Base-by-base conservation (phyloP, 352 stramenopile species). In the Pythium brachiatum region DNA sequence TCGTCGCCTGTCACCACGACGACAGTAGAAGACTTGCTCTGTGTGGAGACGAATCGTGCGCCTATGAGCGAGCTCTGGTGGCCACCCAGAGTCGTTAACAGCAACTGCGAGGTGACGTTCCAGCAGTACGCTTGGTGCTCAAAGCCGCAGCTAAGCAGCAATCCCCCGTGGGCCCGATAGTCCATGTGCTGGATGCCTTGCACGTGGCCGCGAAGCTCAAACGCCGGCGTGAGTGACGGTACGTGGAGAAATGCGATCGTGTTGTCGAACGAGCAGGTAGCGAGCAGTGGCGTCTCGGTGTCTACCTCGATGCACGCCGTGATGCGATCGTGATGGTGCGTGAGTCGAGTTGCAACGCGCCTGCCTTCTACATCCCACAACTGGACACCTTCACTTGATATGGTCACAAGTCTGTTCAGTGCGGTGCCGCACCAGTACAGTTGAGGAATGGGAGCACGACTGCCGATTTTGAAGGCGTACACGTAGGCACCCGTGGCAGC, bases 91-190 rank as follows among this genome's bases (percentile, higher is more conserved):
- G 74, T 85, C 1, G 79, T 78, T 15, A 92, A 70, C 4, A 89
- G 64, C 2, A 65, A 68, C 29, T 74, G 64, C 34, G 72, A 73
- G 1, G 74, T 25, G 18, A 92, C 58, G 54, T 77, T 88, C 87
- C 87, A 96, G 58, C 84, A 88, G 26, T 89, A 90, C 6, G 84
- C 82, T 62, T 90, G 77, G 51, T 94, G 81, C 53, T 96, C 87
- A 44, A 95, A 96, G 0, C 86, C 87, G 7, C 73, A 88, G 58
- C 76, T 92, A 9, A 96, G 56, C 8, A 96, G 53, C 5, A 90
- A 43, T 2, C 27, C 46, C 23, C 39, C 21, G 23, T 61, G 55
- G 25, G 76, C 89, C 23, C 64, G 58, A 32, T 79, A 92, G 44
- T 89, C 83, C 9, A 95, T 69, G 18, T 82, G 78, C 21, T 81